Conservation (phyloP, 176 grass and related monocot species). For the Melocanna baccifera region DNA sequence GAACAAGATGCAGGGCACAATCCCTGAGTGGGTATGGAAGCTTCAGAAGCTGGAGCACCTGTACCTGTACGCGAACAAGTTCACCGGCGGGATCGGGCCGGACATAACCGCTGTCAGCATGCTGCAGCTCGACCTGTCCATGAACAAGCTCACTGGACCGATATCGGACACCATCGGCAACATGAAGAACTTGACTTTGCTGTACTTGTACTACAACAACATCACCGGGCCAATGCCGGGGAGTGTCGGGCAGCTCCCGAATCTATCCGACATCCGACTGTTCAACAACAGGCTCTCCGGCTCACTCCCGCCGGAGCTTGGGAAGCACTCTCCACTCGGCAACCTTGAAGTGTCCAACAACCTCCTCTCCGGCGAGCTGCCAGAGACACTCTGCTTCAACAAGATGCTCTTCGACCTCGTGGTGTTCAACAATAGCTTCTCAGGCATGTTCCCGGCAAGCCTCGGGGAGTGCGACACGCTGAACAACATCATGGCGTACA, state of each 20-base stretch:
- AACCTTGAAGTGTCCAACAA: constrained; percentile 42
- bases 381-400: background rate
- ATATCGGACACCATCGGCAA: constrained; percentile 38
- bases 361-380: constrained; percentile 35
- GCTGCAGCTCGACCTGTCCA: constrained; percentile 29
- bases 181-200: constrained; percentile 10
- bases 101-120: background rate
- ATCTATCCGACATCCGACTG: constrained; percentile 15
- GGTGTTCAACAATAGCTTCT: constrained; percentile 26
- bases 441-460: constrained; percentile 25
- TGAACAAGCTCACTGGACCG: constrained; percentile 28
- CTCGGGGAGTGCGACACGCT: constrained; percentile 31
- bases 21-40: constrained; percentile 44
- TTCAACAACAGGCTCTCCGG: constrained; percentile 37
- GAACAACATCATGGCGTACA: constrained; percentile 29
- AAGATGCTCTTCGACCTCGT: too few relatives aligned
- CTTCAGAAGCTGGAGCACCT: constrained; percentile 28
- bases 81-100: constrained; percentile 23
- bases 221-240: constrained; percentile 35
- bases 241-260: constrained; percentile 25
- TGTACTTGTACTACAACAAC: constrained; percentile 46
- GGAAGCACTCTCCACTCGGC: constrained; percentile 32
- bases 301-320: constrained; percentile 39
- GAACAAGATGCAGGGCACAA: constrained; percentile 36
- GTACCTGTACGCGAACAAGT: constrained; percentile 30